Percentiles rank a stretch among this genome's conserved stretches.
phyloP scores from a whole-genome alignment of 2,329 filamentous ascomycete species.

The Diaporthe australafricana region DNA sequence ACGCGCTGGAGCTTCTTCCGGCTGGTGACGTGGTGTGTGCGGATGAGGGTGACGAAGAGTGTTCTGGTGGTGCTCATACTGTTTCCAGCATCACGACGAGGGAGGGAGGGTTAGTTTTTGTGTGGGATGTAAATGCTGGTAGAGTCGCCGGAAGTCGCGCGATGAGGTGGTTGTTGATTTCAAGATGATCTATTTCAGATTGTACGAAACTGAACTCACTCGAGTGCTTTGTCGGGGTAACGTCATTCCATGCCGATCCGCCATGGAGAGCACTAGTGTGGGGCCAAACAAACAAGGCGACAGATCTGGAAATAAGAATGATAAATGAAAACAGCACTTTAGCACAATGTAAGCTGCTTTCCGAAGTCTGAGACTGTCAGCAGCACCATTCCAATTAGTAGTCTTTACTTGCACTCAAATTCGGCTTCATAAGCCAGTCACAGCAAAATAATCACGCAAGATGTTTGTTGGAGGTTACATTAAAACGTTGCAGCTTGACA shows the following conservation, averaged over 20 bases:
- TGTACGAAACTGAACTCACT: not conserved
- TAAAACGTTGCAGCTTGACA: not conserved
- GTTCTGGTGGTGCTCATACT: conserved; percentile 20
- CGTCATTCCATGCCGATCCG: not conserved
- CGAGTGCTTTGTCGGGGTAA: not conserved
- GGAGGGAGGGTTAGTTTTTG: not conserved
- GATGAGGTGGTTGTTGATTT: not conserved
- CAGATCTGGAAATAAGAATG: not conserved
- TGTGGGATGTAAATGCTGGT: too few species aligned
- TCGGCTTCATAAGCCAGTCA: too few species aligned
- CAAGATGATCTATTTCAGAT: not conserved
- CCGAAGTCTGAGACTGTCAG: too few species aligned
- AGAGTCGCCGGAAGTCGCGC: not conserved
- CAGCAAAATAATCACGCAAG: too few species aligned
- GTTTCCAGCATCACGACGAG: not conserved
- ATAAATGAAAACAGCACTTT: too few species aligned
- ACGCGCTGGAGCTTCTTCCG: conserved; percentile 76
- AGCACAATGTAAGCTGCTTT: too few species aligned
- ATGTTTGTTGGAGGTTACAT: not conserved
- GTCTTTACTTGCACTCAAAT: too few species aligned
- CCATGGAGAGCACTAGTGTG: not conserved
- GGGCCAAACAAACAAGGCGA: not conserved
- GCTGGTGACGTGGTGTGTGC: conserved; percentile 85
- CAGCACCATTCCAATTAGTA: too few species aligned
- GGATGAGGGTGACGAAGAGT: conserved; percentile 69